phyloP scores from a whole-genome alignment of 148 eudicot species.

The Oxyria digyna region DNA sequence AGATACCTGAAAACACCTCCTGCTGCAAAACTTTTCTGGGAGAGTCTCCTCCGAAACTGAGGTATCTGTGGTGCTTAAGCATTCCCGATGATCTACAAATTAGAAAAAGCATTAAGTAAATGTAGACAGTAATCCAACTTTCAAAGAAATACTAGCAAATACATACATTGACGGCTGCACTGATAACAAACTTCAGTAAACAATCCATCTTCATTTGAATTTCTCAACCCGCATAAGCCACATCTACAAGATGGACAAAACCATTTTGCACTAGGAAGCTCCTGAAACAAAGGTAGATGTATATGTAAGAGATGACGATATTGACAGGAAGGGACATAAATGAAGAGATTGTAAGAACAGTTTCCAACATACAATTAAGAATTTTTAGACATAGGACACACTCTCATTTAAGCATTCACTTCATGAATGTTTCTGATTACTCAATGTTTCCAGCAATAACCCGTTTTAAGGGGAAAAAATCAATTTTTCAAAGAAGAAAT shows the following conservation, averaged over 20 bases:
- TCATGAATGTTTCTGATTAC: neutral
- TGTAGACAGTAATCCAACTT: neutral
- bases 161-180: conserved; percentile 35
- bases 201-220: conserved; percentile 10
- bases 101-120: conserved; percentile 6
- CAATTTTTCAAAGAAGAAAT: neutral
- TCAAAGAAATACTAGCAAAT: conserved; percentile 3
- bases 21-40: conserved; percentile 33
- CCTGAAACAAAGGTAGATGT: conserved; percentile 26
- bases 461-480: neutral
- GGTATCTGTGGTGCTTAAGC: conserved; percentile 21
- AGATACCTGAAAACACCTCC: conserved; percentile 30
- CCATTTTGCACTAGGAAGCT: conserved; percentile 17
- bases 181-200: conserved; percentile 32
- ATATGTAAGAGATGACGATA: neutral
- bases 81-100: conserved; percentile 29
- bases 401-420: neutral
- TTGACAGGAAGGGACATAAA: conserved; percentile 1
- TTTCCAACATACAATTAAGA: neutral
- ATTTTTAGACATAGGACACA: neutral
- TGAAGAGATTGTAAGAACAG: neutral
- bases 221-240: conserved; percentile 31
- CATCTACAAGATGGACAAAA: conserved; percentile 38
- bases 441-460: neutral
- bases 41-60: conserved; percentile 16